Evolutionary conservation across 305 asterid species (phyloP), one percentile per base, ranked within the genome.

Genomic region (Petunia hybrid): DNA sequence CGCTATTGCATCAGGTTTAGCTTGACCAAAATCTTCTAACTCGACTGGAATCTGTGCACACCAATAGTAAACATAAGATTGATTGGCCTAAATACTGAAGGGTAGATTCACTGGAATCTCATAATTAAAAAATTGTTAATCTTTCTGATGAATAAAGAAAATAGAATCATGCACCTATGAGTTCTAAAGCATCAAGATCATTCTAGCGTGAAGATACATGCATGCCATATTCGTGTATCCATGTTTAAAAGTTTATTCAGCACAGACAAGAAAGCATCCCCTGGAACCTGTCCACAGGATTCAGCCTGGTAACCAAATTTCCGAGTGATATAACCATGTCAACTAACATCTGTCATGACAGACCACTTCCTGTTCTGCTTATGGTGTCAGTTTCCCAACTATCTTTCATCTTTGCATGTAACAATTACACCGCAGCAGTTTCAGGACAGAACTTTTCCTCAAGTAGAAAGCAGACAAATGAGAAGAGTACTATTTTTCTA

Each of bases 1-100:
- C 65, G 98, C 97, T 82, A 94, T 94, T 71, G 95, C 97, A 91
- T 95, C 98, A 14, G 99, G 95, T 77, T 83, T 89, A 76, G 99
- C 98, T 85, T 91, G 94, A 88, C 87, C 84, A 83, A 91, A 95
- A 86, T 94, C 98, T 74, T 94, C 99, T 79, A 91, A 76, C 66
- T 91, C 98, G 69, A 95, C 98, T 68, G 83, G 51, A 80, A 70
- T 89, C 98, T 95, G 95, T 40, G 35, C n/a, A 51, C 38, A 79
- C 56, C 81, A 78, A 35, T 35, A 73, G 78, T 35, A 73, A 51
- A 73, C 78, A 35, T 51, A 73, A 73, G 36, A 48, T 35, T 51
- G 46, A 48, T 48, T 51, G 43, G 35, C 14, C 53, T 73, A 45
- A 35, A 7, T 51, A 70, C 10, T 45, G 42, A 70, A 13, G 41